phyloP scores from a whole-genome alignment of 345 rosid genomes.

The Syzygium oleosum region DNA sequence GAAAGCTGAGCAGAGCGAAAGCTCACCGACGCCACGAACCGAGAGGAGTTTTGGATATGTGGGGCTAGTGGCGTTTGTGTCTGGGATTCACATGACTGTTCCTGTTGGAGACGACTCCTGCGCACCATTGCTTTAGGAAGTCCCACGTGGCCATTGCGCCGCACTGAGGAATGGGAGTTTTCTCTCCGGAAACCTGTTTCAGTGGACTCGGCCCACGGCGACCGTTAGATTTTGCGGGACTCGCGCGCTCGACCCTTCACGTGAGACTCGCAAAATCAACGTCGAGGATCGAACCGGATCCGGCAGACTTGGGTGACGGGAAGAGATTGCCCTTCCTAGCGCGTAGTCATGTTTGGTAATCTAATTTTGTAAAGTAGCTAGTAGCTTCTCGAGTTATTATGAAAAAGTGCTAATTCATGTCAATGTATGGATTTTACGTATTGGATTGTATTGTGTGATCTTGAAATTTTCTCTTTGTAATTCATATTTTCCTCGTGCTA shows the following conservation, averaged over 20 bases:
- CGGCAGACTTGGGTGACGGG: not conserved
- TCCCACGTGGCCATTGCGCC: not conserved
- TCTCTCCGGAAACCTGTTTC: not conserved
- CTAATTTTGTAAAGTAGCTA: not conserved
- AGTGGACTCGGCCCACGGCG: not conserved
- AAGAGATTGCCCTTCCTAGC: not conserved
- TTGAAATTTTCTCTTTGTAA: not conserved
- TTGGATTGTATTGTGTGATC: no score
- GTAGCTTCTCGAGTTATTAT: not conserved
- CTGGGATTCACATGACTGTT: no score
- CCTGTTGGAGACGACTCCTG: not conserved
- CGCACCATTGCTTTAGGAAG: not conserved
- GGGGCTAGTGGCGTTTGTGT: not conserved
- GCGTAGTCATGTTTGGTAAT: not conserved
- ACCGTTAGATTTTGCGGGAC: not conserved
- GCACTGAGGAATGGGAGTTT: not conserved
- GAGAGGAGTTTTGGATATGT: not conserved
- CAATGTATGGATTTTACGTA: fast-evolving
- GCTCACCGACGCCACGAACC: not conserved
- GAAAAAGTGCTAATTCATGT: not conserved
- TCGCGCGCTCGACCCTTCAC: fast-evolving
- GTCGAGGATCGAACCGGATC: not conserved
- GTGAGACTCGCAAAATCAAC: not conserved
- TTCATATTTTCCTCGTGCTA: not conserved
- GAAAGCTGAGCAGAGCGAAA: not conserved